A percentile compares a stretch with the other conserved stretches of the same genome.
Evolutionary conservation across 2,329 filamentous ascomycete genomes (phyloP).

Genomic region (Westerdykella sp.): DNA sequence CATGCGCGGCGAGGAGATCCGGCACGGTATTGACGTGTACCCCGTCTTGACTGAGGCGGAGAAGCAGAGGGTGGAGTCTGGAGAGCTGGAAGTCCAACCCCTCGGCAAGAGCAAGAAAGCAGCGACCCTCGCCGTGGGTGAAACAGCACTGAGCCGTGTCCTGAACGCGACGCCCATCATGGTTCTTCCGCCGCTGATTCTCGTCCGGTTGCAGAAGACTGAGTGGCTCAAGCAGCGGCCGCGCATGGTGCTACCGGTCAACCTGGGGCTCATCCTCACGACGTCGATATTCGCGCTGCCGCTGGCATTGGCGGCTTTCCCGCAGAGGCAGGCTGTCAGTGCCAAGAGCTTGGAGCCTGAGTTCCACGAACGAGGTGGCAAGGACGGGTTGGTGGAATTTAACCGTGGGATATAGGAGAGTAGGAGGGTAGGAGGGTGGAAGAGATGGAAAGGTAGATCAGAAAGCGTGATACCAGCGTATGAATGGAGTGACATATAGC

Average conservation of each 20-base stretch:
- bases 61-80: constrained; percentile 59
- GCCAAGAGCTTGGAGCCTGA: constrained; percentile 74
- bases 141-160: constrained; percentile 87
- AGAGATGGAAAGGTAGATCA: not conserved
- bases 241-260: constrained; percentile 70
- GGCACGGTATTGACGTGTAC: constrained; percentile 85
- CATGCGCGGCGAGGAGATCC: constrained; percentile 95
- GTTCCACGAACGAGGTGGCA: constrained; percentile 75
- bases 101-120: constrained; percentile 85
- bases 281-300: constrained; percentile 87
- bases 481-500: not conserved
- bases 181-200: constrained; percentile 82
- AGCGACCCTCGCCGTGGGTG: constrained; percentile 80
- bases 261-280: constrained; percentile 76
- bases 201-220: constrained; percentile 77
- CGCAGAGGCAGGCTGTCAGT: constrained; percentile 76
- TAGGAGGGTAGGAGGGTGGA: constrained; percentile 13
- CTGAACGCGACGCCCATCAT: constrained; percentile 95
- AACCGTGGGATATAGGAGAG: constrained; percentile 73
- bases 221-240: constrained; percentile 76
- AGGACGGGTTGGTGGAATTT: constrained; percentile 82
- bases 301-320: constrained; percentile 84
- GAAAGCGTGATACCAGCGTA: not conserved
- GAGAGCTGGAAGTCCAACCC: constrained; percentile 53
- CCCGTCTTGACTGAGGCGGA: constrained; percentile 69